phyloP scores from a whole-genome alignment of 805 yeast genomes.

The Saccharomycopsis lassenensis region DNA sequence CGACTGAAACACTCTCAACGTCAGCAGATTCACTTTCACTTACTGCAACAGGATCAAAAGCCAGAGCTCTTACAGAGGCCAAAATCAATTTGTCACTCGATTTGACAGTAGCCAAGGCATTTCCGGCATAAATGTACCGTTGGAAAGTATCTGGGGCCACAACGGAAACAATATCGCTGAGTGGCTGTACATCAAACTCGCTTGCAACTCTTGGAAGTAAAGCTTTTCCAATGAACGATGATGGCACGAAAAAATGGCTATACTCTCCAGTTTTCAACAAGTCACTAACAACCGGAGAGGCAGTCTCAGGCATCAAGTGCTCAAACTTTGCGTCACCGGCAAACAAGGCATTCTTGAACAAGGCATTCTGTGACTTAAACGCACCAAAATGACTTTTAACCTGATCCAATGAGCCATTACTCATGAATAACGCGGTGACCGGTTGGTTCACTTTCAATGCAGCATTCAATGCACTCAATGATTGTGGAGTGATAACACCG shows the following conservation, averaged over 20 bases:
- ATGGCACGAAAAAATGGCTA: slow-evolving; percentile 69
- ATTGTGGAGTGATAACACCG: slow-evolving; percentile 47
- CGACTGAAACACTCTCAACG: slow-evolving; percentile 33
- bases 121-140: slow-evolving; percentile 95
- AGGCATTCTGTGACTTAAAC: neutral
- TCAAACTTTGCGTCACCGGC: slow-evolving; percentile 51
- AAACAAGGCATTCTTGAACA: slow-evolving; percentile 35
- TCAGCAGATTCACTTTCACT: slow-evolving; percentile 30
- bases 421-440: slow-evolving; percentile 67
- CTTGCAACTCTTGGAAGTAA: slow-evolving; percentile 84
- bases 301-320: slow-evolving; percentile 68
- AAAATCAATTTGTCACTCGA: slow-evolving; percentile 55
- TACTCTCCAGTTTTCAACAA: slow-evolving; percentile 28
- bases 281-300: slow-evolving; percentile 54
- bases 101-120: slow-evolving; percentile 75
- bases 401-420: slow-evolving; percentile 47
- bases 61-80: slow-evolving; percentile 74
- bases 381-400: too few relatives aligned
- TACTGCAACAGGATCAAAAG: slow-evolving; percentile 42
- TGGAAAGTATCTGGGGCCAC: slow-evolving; percentile 61
- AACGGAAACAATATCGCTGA: slow-evolving; percentile 70
- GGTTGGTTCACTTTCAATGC: slow-evolving; percentile 70
- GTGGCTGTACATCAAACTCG: slow-evolving; percentile 72
- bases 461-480: slow-evolving; percentile 66
- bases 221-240: slow-evolving; percentile 82